phyloP scores from a whole-genome alignment of 2,329 filamentous ascomycete species.

The Coniochaeta prunicola region DNA sequence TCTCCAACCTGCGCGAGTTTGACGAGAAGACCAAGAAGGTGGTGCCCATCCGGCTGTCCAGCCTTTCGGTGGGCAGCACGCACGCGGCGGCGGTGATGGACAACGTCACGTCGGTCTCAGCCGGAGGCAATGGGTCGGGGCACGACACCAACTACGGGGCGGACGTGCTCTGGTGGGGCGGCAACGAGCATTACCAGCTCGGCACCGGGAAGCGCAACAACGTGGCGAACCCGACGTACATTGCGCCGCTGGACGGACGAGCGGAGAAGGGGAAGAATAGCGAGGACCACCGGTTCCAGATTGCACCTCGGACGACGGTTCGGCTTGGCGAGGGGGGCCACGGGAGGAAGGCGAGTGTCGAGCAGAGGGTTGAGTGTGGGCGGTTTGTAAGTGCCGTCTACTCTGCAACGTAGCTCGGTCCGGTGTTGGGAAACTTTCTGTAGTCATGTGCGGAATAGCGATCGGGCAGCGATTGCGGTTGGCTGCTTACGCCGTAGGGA shows the following conservation, averaged over 20 bases:
- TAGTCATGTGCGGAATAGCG: neutral
- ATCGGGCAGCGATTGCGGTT: neutral
- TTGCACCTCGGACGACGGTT: slow-evolving; percentile 69
- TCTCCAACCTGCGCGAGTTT: slow-evolving; percentile 82
- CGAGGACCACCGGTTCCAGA: slow-evolving; percentile 68
- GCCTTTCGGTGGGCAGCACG: slow-evolving; percentile 68
- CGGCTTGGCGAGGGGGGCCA: slow-evolving; percentile 50
- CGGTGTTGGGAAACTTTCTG: neutral
- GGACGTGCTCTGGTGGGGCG: slow-evolving; percentile 89
- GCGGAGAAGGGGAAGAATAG: slow-evolving; percentile 49
- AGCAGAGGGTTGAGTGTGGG: slow-evolving; percentile 86
- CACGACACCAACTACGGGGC: slow-evolving; percentile 82
- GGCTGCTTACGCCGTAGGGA: too few relatives aligned
- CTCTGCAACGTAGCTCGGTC: slow-evolving; percentile 37
- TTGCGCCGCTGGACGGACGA: slow-evolving; percentile 63
- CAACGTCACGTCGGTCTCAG: slow-evolving; percentile 63
- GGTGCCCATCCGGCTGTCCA: slow-evolving; percentile 69
- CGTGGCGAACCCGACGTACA: slow-evolving; percentile 65
- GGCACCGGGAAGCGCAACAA: slow-evolving; percentile 88
- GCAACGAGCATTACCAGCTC: slow-evolving; percentile 89
- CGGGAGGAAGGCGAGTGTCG: slow-evolving; percentile 65
- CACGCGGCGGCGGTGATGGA: slow-evolving; percentile 79
- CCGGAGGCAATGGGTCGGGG: slow-evolving; percentile 40
- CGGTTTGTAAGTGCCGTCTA: slow-evolving; percentile 77
- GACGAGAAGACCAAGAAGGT: slow-evolving; percentile 63